Base-by-base conservation (phyloP, 345 rosid genomes). In the Brassica nigra region DNA sequence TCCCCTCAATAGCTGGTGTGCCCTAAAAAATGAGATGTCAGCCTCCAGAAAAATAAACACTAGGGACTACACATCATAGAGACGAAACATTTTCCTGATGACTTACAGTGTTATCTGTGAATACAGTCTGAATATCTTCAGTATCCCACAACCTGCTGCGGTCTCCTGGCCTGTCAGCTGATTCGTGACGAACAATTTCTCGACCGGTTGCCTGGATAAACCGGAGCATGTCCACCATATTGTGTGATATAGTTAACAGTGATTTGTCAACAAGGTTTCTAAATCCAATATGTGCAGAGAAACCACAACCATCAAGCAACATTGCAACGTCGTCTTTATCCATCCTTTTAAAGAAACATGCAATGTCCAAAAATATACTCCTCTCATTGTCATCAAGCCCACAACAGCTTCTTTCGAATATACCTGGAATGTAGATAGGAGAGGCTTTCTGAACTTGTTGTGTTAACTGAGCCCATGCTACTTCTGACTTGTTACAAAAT, bases 241-340 rank as follows among this genome's bases (percentile, higher is more conserved):
- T 49, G 15, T 64, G 14, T 11, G 34, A 68, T 16, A 85, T 44
- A 2, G 15, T 72, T 33, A 81, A 30, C 0, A 83, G 70, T 33
- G 84, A 81, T n/a, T 77, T 86, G 23, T 83, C 78, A 28, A 76
- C 58, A 37, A 86, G 86, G 76, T 27, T 65, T 36, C 44, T 70
- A 30, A 85, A 54, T 15, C 81, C 85, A 67, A 76, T 52, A 63
- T 79, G 68, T 49, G 73, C 28, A 2, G 74, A 80, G 75, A 74
- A 77, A 66, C 72, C 76, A 73, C 83, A 79, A 47, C 77, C 70
- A 76, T 82, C 83, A 12, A 82, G 59, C 54, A 82, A 64, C 74
- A 63, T 73, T 70, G 73, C 71, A 2, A 62, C 75, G 6, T 16
- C 4, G 18, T 78, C 77, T 39, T 33, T 79, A 14, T 79, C 54